phyloP scores from a whole-genome alignment of 805 yeast species.

The Candida argentea region DNA sequence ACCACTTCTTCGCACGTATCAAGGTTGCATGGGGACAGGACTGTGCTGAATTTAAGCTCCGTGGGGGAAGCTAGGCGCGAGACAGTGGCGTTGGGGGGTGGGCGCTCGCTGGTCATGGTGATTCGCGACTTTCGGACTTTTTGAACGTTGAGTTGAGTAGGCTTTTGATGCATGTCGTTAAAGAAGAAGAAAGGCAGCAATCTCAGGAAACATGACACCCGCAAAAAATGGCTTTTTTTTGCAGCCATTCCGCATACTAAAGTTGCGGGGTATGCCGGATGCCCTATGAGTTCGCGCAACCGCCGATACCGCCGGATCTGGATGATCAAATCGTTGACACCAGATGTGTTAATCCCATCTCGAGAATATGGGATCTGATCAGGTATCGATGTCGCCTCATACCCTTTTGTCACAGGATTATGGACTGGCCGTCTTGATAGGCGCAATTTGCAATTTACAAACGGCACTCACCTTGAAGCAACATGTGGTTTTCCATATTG shows the following conservation, averaged over 20 bases:
- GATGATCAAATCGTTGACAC: neutral
- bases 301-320: too few species aligned
- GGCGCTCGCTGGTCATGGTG: too few species aligned
- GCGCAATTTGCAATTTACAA: too few species aligned
- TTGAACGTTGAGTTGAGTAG: too few species aligned
- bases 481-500: too few species aligned
- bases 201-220: neutral
- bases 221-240: neutral
- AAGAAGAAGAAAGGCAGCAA: conserved; percentile 1
- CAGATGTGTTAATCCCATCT: conserved; percentile 1
- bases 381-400: too few species aligned
- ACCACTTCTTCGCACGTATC: neutral
- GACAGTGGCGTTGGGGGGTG: neutral
- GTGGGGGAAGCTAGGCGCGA: neutral
- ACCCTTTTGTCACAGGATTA: too few species aligned
- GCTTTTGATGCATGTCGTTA: neutral
- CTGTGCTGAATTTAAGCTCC: neutral
- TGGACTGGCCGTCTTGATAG: too few species aligned
- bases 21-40: neutral
- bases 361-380: too few species aligned
- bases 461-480: too few species aligned
- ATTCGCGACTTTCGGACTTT: too few species aligned
- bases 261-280: neutral
- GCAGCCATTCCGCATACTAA: neutral
- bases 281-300: neutral